Percentiles rank a stretch among this genome's conserved stretches.
Evolutionary conservation across 352 stramenopile species (phyloP).

Genomic region (Saprolegnia parasitica): DNA sequence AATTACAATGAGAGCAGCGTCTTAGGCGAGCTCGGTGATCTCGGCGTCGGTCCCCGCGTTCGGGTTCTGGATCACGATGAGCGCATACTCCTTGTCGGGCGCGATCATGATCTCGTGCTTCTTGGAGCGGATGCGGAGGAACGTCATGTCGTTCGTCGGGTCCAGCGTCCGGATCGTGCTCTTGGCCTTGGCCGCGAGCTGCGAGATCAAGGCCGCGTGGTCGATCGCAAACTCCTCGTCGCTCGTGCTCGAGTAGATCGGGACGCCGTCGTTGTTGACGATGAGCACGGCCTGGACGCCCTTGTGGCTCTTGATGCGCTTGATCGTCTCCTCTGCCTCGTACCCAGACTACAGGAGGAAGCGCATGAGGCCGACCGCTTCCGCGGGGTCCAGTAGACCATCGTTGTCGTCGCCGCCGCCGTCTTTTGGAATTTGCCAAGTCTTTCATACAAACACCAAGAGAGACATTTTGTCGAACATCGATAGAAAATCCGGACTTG

Average conservation of each 20-base stretch:
- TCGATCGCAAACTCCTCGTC: slow-evolving; percentile 86
- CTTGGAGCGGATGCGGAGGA: slow-evolving; percentile 90
- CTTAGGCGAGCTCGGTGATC: slow-evolving; percentile 27
- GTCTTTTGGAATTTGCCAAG: background rate
- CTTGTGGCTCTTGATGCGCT: slow-evolving; percentile 92
- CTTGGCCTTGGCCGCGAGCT: slow-evolving; percentile 87
- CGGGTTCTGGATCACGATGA: slow-evolving; percentile 92
- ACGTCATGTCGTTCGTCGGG: slow-evolving; percentile 90
- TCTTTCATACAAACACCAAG: no score
- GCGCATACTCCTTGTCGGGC: slow-evolving; percentile 90
- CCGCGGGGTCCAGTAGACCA: background rate
- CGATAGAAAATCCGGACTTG: background rate
- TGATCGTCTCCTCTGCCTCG: slow-evolving; percentile 94
- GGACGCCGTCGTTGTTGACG: slow-evolving; percentile 89
- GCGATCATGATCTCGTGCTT: slow-evolving; percentile 94
- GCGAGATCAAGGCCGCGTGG: slow-evolving; percentile 80
- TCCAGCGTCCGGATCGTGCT: slow-evolving; percentile 88
- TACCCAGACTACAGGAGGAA: slow-evolving; percentile 50
- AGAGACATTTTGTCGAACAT: background rate
- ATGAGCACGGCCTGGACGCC: slow-evolving; percentile 91
- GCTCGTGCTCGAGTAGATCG: slow-evolving; percentile 89
- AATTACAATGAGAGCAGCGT: no score
- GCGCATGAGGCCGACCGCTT: background rate
- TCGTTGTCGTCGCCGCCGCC: background rate
- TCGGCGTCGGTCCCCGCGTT: slow-evolving; percentile 43